These are phyloP conservation scores for Pouteria glomerata DNA, from an alignment of 148 eudicot genomes.

Conservation along the genomic window DNA sequence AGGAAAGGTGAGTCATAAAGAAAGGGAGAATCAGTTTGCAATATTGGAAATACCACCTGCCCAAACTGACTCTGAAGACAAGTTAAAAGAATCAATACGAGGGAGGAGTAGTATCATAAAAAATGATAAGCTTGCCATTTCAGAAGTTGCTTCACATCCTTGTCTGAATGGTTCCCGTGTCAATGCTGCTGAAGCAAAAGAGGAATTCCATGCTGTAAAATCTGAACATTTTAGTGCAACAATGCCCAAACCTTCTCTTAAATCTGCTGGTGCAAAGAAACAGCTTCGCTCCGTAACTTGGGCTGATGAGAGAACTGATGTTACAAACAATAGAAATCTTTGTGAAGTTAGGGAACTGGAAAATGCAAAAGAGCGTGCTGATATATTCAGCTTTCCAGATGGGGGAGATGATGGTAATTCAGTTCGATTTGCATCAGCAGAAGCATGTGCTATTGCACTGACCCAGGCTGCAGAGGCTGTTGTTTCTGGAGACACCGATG, in stretches of 20 bases:
- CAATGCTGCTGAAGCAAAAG: slow-evolving; percentile 16
- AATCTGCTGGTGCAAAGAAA: slow-evolving; percentile 43
- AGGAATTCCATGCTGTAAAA: slow-evolving; percentile 15
- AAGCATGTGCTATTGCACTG: slow-evolving; percentile 80
- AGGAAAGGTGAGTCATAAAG: slow-evolving; percentile 21
- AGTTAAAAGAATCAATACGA: slow-evolving; percentile 13
- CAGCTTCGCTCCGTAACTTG: slow-evolving; percentile 64
- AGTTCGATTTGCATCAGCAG: slow-evolving; percentile 62
- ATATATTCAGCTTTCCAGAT: slow-evolving; percentile 13
- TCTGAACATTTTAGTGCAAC: slow-evolving; percentile 23
- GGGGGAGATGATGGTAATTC: slow-evolving; percentile 29
- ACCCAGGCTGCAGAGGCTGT: slow-evolving; percentile 85
- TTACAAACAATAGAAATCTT: slow-evolving; percentile 33
- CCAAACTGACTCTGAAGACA: slow-evolving; percentile 11
- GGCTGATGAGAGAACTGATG: slow-evolving; percentile 64
- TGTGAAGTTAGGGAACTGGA: slow-evolving; percentile 39
- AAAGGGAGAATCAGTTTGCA: slow-evolving; percentile 17
- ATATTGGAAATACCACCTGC: slow-evolving; percentile 18
- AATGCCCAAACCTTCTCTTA: slow-evolving; percentile 50
- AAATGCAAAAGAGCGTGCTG: slow-evolving; percentile 18
- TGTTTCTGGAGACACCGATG: slow-evolving; percentile 56
- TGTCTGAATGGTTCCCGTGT: slow-evolving; percentile 15
- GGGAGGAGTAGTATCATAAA: slow-evolving; percentile 1
- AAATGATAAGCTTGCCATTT: slow-evolving; percentile 8
- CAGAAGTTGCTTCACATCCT: slow-evolving; percentile 12